These are phyloP conservation scores for Xylaria arbuscula DNA, from an alignment of 2,329 filamentous ascomycete species.

Conservation along the genomic window DNA sequence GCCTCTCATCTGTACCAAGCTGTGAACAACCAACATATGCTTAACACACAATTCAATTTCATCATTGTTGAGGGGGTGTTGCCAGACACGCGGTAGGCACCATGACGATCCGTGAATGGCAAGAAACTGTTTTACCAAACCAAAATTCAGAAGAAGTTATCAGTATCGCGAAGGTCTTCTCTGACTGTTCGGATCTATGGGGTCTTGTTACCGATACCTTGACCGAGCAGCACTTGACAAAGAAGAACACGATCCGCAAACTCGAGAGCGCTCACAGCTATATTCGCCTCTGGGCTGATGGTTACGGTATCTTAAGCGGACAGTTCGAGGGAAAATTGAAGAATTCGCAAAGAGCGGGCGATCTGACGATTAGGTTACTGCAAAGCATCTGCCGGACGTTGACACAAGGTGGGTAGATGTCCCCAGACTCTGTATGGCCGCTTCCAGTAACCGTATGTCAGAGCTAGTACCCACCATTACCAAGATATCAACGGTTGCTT, in stretches of 20 bases:
- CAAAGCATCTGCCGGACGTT: constrained; percentile 35
- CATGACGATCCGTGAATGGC: constrained; percentile 14
- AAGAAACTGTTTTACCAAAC: not conserved
- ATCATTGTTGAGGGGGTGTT: not conserved
- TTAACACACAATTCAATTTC: not conserved
- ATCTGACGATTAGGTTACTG: constrained; percentile 28
- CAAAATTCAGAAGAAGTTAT: not conserved
- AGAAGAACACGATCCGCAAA: constrained; percentile 16
- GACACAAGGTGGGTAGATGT: constrained; percentile 21
- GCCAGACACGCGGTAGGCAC: not conserved
- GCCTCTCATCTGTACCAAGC: not conserved
- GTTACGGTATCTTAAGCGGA: constrained; percentile 31
- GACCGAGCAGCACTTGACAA: not conserved
- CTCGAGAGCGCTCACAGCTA: constrained; percentile 36
- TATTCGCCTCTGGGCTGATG: constrained; percentile 36
- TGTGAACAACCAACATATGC: not conserved
- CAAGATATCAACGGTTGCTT: not conserved
- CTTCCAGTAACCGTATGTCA: not conserved
- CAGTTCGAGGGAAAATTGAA: constrained; percentile 28
- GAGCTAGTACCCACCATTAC: not conserved
- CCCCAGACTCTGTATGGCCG: not conserved
- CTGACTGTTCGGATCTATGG: constrained; percentile 29
- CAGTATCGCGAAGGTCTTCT: constrained; percentile 17
- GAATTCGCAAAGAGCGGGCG: constrained; percentile 34
- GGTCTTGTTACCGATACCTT: constrained; percentile 9